These are phyloP conservation scores for Podila epigama DNA, from an alignment of 192 early-diverging fungal species.

Conservation along the genomic window DNA sequence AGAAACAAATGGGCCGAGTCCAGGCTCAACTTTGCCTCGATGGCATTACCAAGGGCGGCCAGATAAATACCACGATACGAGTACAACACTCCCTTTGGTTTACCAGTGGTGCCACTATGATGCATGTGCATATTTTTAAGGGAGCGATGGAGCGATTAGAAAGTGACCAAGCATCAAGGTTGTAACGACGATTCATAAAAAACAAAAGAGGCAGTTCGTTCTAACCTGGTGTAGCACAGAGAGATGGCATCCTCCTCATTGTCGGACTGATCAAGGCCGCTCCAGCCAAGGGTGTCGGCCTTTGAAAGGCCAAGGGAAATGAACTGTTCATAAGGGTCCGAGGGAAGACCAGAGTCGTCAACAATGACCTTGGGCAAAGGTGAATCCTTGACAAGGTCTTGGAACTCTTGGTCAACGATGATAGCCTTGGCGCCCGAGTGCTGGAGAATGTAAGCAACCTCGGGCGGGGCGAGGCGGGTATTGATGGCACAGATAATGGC, in stretches of 20 bases:
- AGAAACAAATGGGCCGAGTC: conserved; percentile 61
- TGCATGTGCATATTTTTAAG: too few species aligned
- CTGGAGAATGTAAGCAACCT: conserved; percentile 65
- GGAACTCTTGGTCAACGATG: conserved; percentile 58
- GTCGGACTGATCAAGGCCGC: conserved; percentile 52
- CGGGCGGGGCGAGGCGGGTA: conserved; percentile 55
- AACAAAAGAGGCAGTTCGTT: neutral
- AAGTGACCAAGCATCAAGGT: neutral
- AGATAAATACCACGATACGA: conserved; percentile 65
- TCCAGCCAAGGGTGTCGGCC: conserved; percentile 48
- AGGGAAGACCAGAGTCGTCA: conserved; percentile 21
- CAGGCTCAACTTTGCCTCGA: conserved; percentile 53
- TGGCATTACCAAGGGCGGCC: conserved; percentile 47
- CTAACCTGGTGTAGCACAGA: conserved; percentile 60
- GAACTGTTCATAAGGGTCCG: conserved; percentile 60
- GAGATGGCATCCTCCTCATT: conserved; percentile 58
- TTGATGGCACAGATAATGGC: conserved; percentile 67
- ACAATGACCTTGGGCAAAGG: conserved; percentile 32
- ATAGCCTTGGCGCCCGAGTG: conserved; percentile 58
- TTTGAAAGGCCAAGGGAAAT: conserved; percentile 25
- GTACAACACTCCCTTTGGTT: conserved; percentile 62
- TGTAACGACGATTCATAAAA: neutral
- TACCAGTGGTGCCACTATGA: conserved; percentile 61
- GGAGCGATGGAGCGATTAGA: too few species aligned
- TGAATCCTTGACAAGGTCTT: conserved; percentile 30